Evolutionary conservation across 306 rosid genomes (phyloP).

Genomic region (Sesbania bispinosa): DNA sequence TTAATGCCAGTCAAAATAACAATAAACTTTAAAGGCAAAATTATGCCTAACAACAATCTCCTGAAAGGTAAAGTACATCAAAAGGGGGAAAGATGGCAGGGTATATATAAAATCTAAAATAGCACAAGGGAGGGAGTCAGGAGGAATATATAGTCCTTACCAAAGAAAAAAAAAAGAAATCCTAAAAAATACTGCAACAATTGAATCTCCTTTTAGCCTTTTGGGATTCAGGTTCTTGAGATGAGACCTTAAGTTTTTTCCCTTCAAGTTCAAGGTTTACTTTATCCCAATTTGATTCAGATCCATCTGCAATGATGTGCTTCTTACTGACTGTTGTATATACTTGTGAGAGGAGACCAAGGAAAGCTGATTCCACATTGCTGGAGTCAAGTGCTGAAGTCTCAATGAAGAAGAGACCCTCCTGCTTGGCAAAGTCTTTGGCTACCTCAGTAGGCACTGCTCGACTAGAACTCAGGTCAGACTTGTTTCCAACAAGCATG

Average conservation of each 20-base stretch:
- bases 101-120: neutral
- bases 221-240: constrained; percentile 42
- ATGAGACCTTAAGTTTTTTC: constrained; percentile 49
- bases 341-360: constrained; percentile 74
- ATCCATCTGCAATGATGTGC: constrained; percentile 57
- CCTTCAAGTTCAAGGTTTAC: constrained; percentile 72
- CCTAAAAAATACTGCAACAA: constrained; percentile 62
- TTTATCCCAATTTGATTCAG: constrained; percentile 49
- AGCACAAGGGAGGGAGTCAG: neutral
- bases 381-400: constrained; percentile 89
- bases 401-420: constrained; percentile 82
- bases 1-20: neutral
- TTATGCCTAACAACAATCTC: neutral
- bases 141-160: constrained; percentile 23
- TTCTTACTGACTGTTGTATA: constrained; percentile 62
- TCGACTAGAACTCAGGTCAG: constrained; percentile 67
- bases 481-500: constrained; percentile 93
- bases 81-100: neutral
- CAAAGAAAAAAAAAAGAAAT: constrained; percentile 16
- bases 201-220: constrained; percentile 39
- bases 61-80: neutral
- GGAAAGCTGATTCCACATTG: constrained; percentile 82
- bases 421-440: constrained; percentile 67
- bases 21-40: neutral
- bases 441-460: constrained; percentile 75